Evolutionary conservation across 2,329 filamentous ascomycete species (phyloP).

Genomic region (Cordyceps fumosorosea): DNA sequence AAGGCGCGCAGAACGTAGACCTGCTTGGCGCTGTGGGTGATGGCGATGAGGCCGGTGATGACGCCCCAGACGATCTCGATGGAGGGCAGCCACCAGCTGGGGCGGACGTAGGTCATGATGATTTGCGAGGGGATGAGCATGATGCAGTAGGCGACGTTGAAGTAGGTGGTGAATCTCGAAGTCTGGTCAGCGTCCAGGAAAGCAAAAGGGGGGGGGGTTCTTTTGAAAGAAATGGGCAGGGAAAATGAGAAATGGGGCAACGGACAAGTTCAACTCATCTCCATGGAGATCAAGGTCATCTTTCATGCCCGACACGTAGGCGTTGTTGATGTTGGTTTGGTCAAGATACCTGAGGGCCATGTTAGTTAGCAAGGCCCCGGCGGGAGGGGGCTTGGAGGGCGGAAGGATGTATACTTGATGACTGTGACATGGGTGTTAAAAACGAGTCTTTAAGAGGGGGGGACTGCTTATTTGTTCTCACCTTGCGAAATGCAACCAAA

Average conservation of each 20-base stretch:
- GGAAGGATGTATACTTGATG: conserved; percentile 14
- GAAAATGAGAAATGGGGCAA: neutral
- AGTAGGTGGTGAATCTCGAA: conserved; percentile 35
- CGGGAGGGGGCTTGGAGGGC: neutral
- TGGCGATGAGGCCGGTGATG: conserved; percentile 24
- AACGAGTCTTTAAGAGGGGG: too few species aligned
- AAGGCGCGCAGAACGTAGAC: conserved; percentile 34
- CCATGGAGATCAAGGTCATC: conserved; percentile 17
- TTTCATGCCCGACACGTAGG: conserved; percentile 23
- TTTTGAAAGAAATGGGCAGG: neutral
- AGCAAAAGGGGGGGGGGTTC: neutral
- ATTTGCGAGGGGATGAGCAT: conserved; percentile 32
- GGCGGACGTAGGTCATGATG: conserved; percentile 31
- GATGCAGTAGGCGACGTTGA: conserved; percentile 54
- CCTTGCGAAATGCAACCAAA: conserved; percentile 18
- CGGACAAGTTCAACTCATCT: conserved; percentile 16
- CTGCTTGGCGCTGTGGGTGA: conserved; percentile 27
- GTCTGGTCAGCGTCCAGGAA: too few species aligned
- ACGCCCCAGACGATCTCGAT: conserved; percentile 27
- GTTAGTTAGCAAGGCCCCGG: neutral
- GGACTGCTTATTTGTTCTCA: neutral
- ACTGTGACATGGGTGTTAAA: conserved; percentile 4
- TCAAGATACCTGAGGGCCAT: conserved; percentile 15
- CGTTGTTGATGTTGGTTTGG: conserved; percentile 23
- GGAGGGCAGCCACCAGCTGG: conserved; percentile 31